These are phyloP conservation scores for Parastagonospora avenae DNA, from an alignment of 2,329 filamentous ascomycete genomes.

Conservation along the genomic window DNA sequence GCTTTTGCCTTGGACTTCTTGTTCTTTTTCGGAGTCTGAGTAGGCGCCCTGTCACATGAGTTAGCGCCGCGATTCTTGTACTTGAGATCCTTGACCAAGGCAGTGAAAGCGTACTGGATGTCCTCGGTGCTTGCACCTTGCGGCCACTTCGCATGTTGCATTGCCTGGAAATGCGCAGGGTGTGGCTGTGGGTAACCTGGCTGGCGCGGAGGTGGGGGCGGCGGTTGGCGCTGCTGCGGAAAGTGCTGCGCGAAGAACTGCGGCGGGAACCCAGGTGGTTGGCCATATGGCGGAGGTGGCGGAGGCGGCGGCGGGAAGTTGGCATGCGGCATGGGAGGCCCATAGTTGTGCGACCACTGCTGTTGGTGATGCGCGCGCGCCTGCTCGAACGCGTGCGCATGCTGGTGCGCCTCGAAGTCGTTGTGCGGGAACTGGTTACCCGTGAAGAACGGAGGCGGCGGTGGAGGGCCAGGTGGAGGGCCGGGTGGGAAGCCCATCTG, in stretches of 20 bases:
- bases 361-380: slow-evolving; percentile 18
- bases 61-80: slow-evolving; percentile 20
- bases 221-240: not conserved
- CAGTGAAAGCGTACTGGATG: slow-evolving; percentile 26
- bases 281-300: slow-evolving; percentile 6
- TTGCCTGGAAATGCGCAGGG: slow-evolving; percentile 13
- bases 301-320: slow-evolving; percentile 3
- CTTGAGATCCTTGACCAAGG: slow-evolving; percentile 14
- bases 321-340: slow-evolving; percentile 5
- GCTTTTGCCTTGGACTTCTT: slow-evolving; percentile 10
- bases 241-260: slow-evolving; percentile 7
- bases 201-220: slow-evolving; percentile 10
- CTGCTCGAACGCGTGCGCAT: slow-evolving; percentile 20
- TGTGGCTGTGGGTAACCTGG: slow-evolving; percentile 16
- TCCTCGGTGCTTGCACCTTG: slow-evolving; percentile 17
- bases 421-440: slow-evolving; percentile 11
- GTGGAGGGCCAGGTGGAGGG: slow-evolving; percentile 10
- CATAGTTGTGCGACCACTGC: slow-evolving; percentile 25
- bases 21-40: slow-evolving; percentile 18
- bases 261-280: slow-evolving; percentile 7
- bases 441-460: slow-evolving; percentile 13
- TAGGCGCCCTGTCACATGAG: slow-evolving; percentile 17
- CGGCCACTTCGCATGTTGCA: slow-evolving; percentile 19
- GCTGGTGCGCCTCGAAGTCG: slow-evolving; percentile 15
- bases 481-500: slow-evolving; percentile 6